phyloP scores from a whole-genome alignment of 148 eudicot species.

The Limonium bicolor region DNA sequence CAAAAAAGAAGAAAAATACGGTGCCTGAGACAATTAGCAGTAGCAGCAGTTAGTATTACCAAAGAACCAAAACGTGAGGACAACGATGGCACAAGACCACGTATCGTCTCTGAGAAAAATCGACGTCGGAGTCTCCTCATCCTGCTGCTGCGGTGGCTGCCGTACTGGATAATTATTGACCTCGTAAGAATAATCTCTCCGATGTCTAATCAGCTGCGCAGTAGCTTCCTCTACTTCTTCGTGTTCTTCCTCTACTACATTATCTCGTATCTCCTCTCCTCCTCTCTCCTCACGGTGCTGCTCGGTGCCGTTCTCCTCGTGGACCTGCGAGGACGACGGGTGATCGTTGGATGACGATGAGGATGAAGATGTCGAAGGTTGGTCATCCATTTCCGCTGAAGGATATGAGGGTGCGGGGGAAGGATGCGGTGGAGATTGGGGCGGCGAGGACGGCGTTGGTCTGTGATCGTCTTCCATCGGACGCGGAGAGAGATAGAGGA shows the following conservation, averaged over 20 bases:
- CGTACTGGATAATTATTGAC: constrained; percentile 1
- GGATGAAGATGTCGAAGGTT: background rate
- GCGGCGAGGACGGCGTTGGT: background rate
- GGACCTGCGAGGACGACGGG: constrained; percentile 9
- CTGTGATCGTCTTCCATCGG: background rate
- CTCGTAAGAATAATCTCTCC: constrained; percentile 14
- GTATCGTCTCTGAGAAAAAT: background rate
- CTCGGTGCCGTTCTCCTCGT: background rate
- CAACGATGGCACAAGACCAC: constrained; percentile 5
- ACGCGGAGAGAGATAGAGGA: background rate
- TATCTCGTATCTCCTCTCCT: too few relatives aligned
- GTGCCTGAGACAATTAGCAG: background rate
- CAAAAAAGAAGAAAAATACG: background rate
- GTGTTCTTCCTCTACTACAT: background rate
- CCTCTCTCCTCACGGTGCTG: too few relatives aligned
- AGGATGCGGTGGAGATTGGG: background rate
- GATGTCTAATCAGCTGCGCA: constrained; percentile 12
- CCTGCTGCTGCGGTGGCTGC: constrained; percentile 1
- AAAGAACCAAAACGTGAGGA: constrained; percentile 5
- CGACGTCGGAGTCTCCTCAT: constrained; percentile 5
- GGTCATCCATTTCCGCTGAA: too few relatives aligned
- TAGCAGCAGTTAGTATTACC: background rate
- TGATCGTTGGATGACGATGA: background rate
- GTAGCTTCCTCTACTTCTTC: constrained; percentile 3
- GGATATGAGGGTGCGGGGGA: background rate